phyloP scores from a whole-genome alignment of 805 yeast genomes.

The Ogataea allantospora region DNA sequence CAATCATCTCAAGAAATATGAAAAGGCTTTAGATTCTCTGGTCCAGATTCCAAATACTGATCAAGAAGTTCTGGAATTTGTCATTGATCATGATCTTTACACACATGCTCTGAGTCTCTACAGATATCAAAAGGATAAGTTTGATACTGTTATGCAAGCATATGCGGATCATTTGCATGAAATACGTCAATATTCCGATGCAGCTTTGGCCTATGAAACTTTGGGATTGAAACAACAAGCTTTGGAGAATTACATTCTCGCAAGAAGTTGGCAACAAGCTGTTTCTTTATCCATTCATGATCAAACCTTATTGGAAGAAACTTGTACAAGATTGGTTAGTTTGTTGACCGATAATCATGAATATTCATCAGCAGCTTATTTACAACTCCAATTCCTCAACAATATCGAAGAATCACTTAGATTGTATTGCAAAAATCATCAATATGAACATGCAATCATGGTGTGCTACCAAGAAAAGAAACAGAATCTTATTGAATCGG shows the following conservation, averaged over 20 bases:
- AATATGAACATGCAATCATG: constrained; percentile 74
- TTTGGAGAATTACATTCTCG: constrained; percentile 63
- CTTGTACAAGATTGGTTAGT: constrained; percentile 60
- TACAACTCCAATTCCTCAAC: constrained; percentile 60
- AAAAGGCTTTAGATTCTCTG: constrained; percentile 68
- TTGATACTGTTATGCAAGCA: constrained; percentile 49
- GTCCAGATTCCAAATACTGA: constrained; percentile 44
- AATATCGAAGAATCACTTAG: constrained; percentile 62
- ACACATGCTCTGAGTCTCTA: constrained; percentile 63
- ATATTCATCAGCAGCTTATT: constrained; percentile 77
- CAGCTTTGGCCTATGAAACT: constrained; percentile 77
- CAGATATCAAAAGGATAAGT: constrained; percentile 54
- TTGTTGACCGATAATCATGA: constrained; percentile 65
- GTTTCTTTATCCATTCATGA: constrained; percentile 53
- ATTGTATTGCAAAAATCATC: constrained; percentile 70
- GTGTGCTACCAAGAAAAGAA: constrained; percentile 47
- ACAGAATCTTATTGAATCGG: constrained; percentile 47
- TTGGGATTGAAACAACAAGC: constrained; percentile 59
- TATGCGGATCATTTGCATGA: constrained; percentile 65
- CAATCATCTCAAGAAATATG: constrained; percentile 64
- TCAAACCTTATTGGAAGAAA: constrained; percentile 39
- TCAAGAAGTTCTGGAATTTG: constrained; percentile 65
- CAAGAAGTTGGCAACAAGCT: constrained; percentile 85
- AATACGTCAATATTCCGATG: constrained; percentile 61
- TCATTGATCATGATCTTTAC: constrained; percentile 67